These are phyloP conservation scores for Eucalyptus curtisii DNA, from an alignment of 345 rosid species.

Conservation along the genomic window DNA sequence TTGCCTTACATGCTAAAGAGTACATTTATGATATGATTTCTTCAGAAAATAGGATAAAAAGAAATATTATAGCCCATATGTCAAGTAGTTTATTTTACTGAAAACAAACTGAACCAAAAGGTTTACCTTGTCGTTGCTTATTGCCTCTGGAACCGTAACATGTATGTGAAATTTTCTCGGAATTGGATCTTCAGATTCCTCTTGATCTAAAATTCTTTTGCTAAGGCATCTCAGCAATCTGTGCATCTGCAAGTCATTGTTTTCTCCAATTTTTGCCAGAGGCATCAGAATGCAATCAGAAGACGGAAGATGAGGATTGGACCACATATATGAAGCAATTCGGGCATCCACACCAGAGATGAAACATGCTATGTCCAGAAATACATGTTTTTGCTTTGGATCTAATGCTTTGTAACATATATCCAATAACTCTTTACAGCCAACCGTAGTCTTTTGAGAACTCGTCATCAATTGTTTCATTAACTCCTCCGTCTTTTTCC, in stretches of 20 bases:
- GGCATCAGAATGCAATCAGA: neutral
- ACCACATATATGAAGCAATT: no score
- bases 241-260: neutral
- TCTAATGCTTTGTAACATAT: fast-evolving
- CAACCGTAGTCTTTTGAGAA: no score
- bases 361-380: no score
- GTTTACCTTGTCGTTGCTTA: neutral
- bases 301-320: neutral
- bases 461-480: no score
- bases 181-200: neutral
- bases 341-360: no score
- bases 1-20: no score
- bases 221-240: neutral
- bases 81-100: no score
- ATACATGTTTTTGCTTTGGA: fast-evolving
- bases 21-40: no score
- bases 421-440: fast-evolving
- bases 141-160: no score
- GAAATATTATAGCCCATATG: no score
- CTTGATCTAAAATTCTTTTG: neutral
- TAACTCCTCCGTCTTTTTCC: no score
- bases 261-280: neutral
- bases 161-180: neutral
- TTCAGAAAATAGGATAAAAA: no score
- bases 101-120: neutral